These are phyloP conservation scores for Chaetomium strumarium DNA, from an alignment of 2,329 filamentous ascomycete genomes.

Conservation along the genomic window DNA sequence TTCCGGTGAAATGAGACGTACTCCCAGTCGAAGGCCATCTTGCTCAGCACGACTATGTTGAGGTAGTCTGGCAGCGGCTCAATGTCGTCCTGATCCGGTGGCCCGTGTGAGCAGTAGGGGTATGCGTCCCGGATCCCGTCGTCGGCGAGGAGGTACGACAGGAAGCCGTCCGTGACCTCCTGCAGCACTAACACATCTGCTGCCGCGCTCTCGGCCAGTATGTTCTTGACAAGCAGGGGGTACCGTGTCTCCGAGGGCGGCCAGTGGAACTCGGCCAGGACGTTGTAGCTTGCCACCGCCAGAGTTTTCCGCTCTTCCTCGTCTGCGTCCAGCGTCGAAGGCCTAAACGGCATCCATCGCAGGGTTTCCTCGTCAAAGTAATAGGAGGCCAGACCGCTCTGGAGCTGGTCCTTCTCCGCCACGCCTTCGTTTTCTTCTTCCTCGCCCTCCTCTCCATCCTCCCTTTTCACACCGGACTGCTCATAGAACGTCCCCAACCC, in stretches of 20 bases:
- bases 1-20: conserved; percentile 46
- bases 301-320: conserved; percentile 21
- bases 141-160: conserved; percentile 48
- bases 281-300: conserved; percentile 45
- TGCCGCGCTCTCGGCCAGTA: conserved; percentile 37
- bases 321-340: background rate
- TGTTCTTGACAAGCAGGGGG: conserved; percentile 37
- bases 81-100: conserved; percentile 45
- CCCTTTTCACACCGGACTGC: background rate
- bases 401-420: conserved; percentile 15
- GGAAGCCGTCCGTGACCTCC: conserved; percentile 60
- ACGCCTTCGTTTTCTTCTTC: background rate
- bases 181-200: conserved; percentile 51
- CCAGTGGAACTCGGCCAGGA: conserved; percentile 45
- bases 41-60: conserved; percentile 57
- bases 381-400: conserved; percentile 11
- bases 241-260: conserved; percentile 40
- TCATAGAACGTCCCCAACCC: conserved; percentile 23
- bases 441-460: background rate
- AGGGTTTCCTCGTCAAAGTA: conserved; percentile 22
- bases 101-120: conserved; percentile 51
- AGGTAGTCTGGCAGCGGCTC: conserved; percentile 54
- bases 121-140: conserved; percentile 42
- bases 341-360: conserved; percentile 18
- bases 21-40: conserved; percentile 49